Base-by-base conservation (phyloP, 805 yeast species). In the Debaryomyces hansenii region DNA sequence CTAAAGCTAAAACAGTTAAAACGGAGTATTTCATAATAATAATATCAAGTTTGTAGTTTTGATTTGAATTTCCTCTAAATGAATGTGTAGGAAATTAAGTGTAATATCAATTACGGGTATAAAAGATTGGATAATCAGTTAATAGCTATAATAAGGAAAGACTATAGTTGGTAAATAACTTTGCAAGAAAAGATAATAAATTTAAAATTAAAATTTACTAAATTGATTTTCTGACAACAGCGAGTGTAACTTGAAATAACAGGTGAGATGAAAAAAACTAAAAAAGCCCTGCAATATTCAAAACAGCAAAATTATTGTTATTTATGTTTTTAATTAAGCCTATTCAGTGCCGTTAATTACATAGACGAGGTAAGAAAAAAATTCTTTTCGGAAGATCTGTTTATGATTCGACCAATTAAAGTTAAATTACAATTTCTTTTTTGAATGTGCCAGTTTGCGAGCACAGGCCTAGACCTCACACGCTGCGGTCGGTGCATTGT, bases 1-100 rank as follows among this genome's bases (percentile, higher is more conserved):
- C 67, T 37, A 62, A 41, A 32, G 69, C 53, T 35, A 64, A 46
- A 49, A 60, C 52, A 42, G 63, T 24, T 28, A 39, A 45, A 35
- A 58, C 42, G 16, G 66, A 59, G 41, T 59, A 55, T 56, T 60
- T 66, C 73, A 68, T 67, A 39, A 12, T 39, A 24, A 24, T n/a
- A 40, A 15, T 14, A 12, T 24, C 10, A 9, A 24, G 7, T 24
- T 24, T 9, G 27, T 24, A 24, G 27, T n/a, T n/a, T 27, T 35
- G 42, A 40, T 39, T 40, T 8, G 28, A 40, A 18, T 31, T 14
- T 18, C n/a, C 14, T 20, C 39, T 14, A 36, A 41, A 45, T 21
- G 37, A 40, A 34, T 28, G 29, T 42, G 10, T 24, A 24, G 27
- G 27, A 24, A 24, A 24, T 24, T 7, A 24, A 7, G 10, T 24